These are phyloP conservation scores for Claviceps digitariae DNA, from an alignment of 2,329 filamentous ascomycete genomes.

Conservation along the genomic window DNA sequence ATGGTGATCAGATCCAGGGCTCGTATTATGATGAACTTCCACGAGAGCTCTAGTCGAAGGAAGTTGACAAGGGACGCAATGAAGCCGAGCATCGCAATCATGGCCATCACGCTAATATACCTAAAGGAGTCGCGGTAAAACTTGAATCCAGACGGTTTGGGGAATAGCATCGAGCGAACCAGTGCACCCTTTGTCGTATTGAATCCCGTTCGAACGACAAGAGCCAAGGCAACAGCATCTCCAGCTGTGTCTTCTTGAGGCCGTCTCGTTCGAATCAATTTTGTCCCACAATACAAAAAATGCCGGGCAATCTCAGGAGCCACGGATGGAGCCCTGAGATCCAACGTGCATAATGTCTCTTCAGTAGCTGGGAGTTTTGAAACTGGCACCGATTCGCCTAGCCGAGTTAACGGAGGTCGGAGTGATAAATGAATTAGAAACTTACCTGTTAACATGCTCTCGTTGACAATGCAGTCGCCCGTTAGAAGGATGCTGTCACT, in stretches of 20 bases:
- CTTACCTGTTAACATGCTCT: constrained; percentile 80
- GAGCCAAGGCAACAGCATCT: constrained; percentile 79
- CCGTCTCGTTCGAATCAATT: constrained; percentile 78
- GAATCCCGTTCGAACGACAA: constrained; percentile 90
- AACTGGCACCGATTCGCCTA: constrained; percentile 86
- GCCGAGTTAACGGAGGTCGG: not conserved
- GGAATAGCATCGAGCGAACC: constrained; percentile 95
- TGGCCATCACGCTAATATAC: constrained; percentile 93
- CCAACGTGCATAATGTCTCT: constrained; percentile 60
- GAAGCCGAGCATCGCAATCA: constrained; percentile 76
- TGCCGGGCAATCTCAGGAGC: constrained; percentile 73
- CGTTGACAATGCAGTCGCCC: constrained; percentile 96
- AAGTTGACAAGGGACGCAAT: constrained; percentile 89
- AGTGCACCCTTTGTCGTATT: constrained; percentile 94
- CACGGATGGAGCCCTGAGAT: constrained; percentile 69
- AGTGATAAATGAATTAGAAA: constrained; percentile 16
- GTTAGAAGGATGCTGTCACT: constrained; percentile 84
- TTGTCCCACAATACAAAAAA: constrained; percentile 90
- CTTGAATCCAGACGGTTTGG: constrained; percentile 95
- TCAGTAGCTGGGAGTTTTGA: constrained; percentile 80
- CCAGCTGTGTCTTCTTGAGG: constrained; percentile 78
- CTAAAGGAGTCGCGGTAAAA: constrained; percentile 97
- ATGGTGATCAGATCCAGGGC: constrained; percentile 95
- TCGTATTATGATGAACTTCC: constrained; percentile 83
- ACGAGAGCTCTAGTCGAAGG: constrained; percentile 65